Evolutionary conservation across 768 basidiomycete genomes (phyloP), one percentile per base, ranked within the genome.

Genomic region (Russula virescens): DNA sequence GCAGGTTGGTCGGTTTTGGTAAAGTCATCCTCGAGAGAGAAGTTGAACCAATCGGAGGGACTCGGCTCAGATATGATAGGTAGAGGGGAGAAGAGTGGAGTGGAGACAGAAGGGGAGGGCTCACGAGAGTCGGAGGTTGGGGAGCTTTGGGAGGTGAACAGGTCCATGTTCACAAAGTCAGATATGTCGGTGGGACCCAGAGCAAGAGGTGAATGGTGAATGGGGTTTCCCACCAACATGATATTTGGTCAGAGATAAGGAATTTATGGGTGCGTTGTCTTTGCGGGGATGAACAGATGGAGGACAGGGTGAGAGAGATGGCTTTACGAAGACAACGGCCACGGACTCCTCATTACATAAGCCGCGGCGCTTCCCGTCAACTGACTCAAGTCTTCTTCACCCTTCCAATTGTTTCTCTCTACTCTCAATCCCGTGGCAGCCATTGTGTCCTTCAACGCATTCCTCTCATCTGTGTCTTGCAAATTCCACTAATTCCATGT

Each of bases 11-110:
- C 71, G 64, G 70, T 58, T 64, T 75, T 75, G 38, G 45, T 31
- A 56, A 69, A 65, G 46, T 73, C 73, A 26, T 74, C 72, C 35
- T 73, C 72, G 50, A 70, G 66, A 55, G 68, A 64, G 56, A 74
- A 69, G 63, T 72, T 68, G 61, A 72, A 72, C 63, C 63, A 64
- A 31, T 64, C 58, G 26, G 63, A 64, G 14, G 63, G 53, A 40
- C 55, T 64, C 23, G 38, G 42, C 16, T 64, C 63, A 19, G 63
- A 64, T 49, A 64, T 55, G 23, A 38, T 16, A 45, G 66, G 66
- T 5, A 67, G 50, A 31, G 66, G 52, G 43, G 66, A 67, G 40
- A 67, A 67, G 34, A 66, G 56, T 6, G 65, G 60, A 6, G 47
- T 54, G n/a, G 66, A 62, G 1, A 60, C 31, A 26, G 64, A 66